Evolutionary conservation across 2,329 filamentous ascomycete genomes (phyloP).

Genomic region (Nakataea oryzae): DNA sequence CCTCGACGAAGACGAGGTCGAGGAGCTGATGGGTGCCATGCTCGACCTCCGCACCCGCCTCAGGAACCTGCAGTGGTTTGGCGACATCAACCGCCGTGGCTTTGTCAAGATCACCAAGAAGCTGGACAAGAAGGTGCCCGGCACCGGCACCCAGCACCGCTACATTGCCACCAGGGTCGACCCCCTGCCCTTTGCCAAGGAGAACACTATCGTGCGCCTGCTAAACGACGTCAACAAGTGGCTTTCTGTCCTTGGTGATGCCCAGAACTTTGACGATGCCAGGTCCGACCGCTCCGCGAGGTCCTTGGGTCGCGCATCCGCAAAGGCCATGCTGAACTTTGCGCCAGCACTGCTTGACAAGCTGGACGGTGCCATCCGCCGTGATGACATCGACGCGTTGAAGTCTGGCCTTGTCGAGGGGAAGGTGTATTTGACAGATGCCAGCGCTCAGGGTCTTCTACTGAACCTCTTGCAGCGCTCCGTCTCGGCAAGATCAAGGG

Average conservation of each 20-base stretch:
- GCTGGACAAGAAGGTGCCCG: constrained; percentile 85
- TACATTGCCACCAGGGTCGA: constrained; percentile 91
- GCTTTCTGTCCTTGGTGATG: constrained; percentile 72
- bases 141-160: constrained; percentile 65
- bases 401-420: constrained; percentile 46
- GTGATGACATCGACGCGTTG: constrained; percentile 51
- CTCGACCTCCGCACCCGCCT: constrained; percentile 81
- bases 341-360: constrained; percentile 57
- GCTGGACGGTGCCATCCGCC: constrained; percentile 61
- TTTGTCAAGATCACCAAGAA: constrained; percentile 99
- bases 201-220: constrained; percentile 35
- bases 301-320: constrained; percentile 67
- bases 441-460: constrained; percentile 55
- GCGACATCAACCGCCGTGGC: constrained; percentile 87
- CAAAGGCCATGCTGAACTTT: constrained; percentile 64
- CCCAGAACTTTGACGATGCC: constrained; percentile 65
- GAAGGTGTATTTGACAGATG: constrained; percentile 40
- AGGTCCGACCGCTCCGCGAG: constrained; percentile 64
- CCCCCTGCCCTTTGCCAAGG: constrained; percentile 77
- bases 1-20: constrained; percentile 78
- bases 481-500: constrained; percentile 58
- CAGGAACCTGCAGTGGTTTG: constrained; percentile 93
- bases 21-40: constrained; percentile 83
- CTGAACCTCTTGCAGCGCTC: constrained; percentile 70
- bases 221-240: constrained; percentile 72